Percentiles rank a stretch among this genome's conserved stretches.
Evolutionary conservation across 2,329 filamentous ascomycete genomes (phyloP).

Genomic region (Phialocephala subalpina): DNA sequence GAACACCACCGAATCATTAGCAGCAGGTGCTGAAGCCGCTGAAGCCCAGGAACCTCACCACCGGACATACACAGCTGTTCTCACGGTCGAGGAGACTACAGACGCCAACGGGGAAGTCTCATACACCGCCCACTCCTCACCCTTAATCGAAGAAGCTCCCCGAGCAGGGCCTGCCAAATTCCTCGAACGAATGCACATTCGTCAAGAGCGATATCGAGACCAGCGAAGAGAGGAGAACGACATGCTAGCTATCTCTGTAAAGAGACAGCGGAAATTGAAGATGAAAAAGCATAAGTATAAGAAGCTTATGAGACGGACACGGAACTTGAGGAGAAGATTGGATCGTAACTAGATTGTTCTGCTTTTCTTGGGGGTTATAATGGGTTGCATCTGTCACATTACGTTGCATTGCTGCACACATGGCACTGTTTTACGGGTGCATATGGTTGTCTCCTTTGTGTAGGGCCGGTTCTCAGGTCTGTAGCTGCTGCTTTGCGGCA

Average conservation of each 20-base stretch:
- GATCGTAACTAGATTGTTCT: conserved; percentile 44
- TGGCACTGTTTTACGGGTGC: conserved; percentile 5
- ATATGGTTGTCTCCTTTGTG: conserved; percentile 11
- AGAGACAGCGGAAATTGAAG: conserved; percentile 90
- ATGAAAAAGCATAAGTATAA: conserved; percentile 99
- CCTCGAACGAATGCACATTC: conserved; percentile 73
- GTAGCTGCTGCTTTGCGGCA: conserved; percentile 1
- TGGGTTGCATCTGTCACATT: neutral
- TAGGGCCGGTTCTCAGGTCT: conserved; percentile 3
- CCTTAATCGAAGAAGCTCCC: conserved; percentile 59
- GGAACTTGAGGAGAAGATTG: conserved; percentile 81
- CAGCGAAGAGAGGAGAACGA: conserved; percentile 56
- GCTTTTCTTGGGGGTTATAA: neutral
- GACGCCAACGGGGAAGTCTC: conserved; percentile 66
- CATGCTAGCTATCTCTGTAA: conserved; percentile 89
- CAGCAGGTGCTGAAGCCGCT: conserved; percentile 48
- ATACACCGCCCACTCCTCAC: conserved; percentile 67
- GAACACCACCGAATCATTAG: conserved; percentile 46
- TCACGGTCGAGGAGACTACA: conserved; percentile 72
- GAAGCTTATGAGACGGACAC: conserved; percentile 95
- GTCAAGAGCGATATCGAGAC: conserved; percentile 64
- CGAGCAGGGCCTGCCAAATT: conserved; percentile 56
- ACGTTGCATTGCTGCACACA: conserved; percentile 6
- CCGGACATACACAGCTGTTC: conserved; percentile 68
- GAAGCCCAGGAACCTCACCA: conserved; percentile 53